Evolutionary conservation across 495 filamentous ascomycete genomes (phyloP).

Genomic region (Pyrenula massariospora): DNA sequence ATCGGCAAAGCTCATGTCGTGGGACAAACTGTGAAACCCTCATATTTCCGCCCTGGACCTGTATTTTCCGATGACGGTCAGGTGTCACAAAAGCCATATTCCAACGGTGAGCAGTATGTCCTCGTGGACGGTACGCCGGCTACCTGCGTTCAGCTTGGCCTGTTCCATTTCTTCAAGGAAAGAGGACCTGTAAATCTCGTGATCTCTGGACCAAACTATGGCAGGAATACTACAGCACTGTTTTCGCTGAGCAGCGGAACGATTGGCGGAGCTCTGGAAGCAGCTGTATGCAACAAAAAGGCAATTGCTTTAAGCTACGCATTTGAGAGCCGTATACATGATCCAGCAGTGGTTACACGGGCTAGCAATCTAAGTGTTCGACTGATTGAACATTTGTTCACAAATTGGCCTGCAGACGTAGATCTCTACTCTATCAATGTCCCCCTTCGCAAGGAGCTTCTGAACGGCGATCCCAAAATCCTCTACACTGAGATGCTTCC

Average conservation of each 20-base stretch:
- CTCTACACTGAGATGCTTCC: conserved; percentile 75
- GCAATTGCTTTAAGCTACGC: conserved; percentile 81
- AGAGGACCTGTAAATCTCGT: conserved; percentile 74
- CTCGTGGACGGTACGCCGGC: conserved; percentile 83
- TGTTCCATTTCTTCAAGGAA: conserved; percentile 75
- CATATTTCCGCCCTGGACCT: conserved; percentile 69
- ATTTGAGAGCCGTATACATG: conserved; percentile 71
- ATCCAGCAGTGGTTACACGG: conserved; percentile 62
- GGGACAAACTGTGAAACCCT: conserved; percentile 70
- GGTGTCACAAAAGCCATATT: conserved; percentile 40
- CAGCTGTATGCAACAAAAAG: conserved; percentile 65
- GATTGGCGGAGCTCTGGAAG: conserved; percentile 83
- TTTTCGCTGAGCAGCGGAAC: conserved; percentile 88
- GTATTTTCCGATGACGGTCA: conserved; percentile 57
- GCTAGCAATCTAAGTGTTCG: conserved; percentile 58
- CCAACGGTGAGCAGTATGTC: conserved; percentile 76
- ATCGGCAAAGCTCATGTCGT: conserved; percentile 96
- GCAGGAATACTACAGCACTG: conserved; percentile 82
- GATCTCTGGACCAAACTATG: conserved; percentile 87
- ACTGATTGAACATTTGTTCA: conserved; percentile 64
- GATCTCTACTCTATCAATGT: conserved; percentile 86
- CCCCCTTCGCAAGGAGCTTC: conserved; percentile 49
- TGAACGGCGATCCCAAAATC: conserved; percentile 53
- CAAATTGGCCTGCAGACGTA: conserved; percentile 61
- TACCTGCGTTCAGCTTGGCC: conserved; percentile 78